Base-by-base conservation (phyloP, 2,329 filamentous ascomycete species). In the Cylindrodendrum hubeiense region DNA sequence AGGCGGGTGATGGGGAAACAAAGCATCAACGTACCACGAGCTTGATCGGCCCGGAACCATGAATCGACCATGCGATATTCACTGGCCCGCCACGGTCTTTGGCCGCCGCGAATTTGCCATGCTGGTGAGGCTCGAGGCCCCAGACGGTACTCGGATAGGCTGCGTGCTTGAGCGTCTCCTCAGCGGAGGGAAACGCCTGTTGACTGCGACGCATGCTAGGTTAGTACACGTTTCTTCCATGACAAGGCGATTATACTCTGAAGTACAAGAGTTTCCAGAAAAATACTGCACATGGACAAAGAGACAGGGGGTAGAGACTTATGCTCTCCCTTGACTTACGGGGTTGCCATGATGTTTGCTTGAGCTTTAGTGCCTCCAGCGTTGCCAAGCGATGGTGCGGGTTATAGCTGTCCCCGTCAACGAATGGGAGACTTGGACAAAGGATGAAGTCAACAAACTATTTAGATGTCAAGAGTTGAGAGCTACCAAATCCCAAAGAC, bases 51-150 rank as follows among this genome's bases (percentile, higher is more conserved):
- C 93, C 93, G 66, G 86, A 81, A 60, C 94, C 93, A 81, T 97
- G 93, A 51, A 96, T 83, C 79, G 96, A 92, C 85, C 93, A 97
- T 57, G 88, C 85, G 56, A 97, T 89, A 49, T 91, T 86, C 69
- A 97, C 82, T 21, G 93, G 93, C 2, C 93, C 93, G 67, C 93
- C 91, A 72, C 92, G 87, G 39, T 82, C 87, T 60, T 86, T 83
- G n/a, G 91, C 93, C 28, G 93, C 92, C 3, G 87, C 79, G 7
- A 88, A 75, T 46, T 85, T 85, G 5, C 90, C 93, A 53, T 86
- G 84, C 43, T 84, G 83, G 51, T 89, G 85, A 5, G 93, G 90
- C 71, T 89, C 85, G 22, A 97, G 86, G 28, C 87, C 83, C 91
- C 91, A 95, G 78, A 90, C 83, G 2, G 88, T 86, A 51, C 91